phyloP scores from a whole-genome alignment of 176 grass and related monocot genomes.

The Hyparrhenia diplandra region DNA sequence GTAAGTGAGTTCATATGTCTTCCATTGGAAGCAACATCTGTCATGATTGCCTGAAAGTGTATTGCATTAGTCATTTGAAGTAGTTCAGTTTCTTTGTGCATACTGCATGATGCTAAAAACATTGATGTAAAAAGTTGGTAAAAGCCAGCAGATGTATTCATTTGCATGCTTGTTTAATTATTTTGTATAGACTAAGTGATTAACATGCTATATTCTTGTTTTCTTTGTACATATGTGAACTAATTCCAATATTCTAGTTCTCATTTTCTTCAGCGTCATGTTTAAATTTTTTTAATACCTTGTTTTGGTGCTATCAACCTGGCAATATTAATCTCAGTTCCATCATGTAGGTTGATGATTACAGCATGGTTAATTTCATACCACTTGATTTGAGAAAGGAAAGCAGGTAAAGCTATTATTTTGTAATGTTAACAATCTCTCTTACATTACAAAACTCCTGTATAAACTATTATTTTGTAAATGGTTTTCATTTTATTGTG shows the following conservation, averaged over 20 bases:
- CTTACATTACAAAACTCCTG: not conserved
- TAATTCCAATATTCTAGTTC: not conserved
- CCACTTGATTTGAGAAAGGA: conserved; percentile 78
- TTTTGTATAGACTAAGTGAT: not conserved
- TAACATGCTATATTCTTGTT: not conserved
- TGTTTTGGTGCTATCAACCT: not conserved
- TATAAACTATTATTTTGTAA: no score
- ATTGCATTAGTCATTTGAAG: not conserved
- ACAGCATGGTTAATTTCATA: conserved; percentile 87
- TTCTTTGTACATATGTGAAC: conserved; percentile 11
- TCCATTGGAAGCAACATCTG: not conserved
- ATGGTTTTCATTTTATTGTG: not conserved
- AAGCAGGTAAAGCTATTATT: conserved; percentile 53
- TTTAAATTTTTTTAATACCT: not conserved
- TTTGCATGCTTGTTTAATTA: not conserved
- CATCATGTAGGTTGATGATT: conserved; percentile 73
- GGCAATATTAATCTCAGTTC: conserved; percentile 14
- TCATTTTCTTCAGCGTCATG: not conserved
- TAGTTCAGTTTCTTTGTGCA: not conserved
- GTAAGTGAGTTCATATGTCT: not conserved
- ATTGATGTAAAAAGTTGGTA: not conserved
- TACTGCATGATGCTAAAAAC: not conserved
- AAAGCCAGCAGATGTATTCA: not conserved
- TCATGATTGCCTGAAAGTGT: not conserved
- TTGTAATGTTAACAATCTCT: not conserved